phyloP scores from a whole-genome alignment of 2,329 filamentous ascomycete genomes.

The Microdochium nivale region DNA sequence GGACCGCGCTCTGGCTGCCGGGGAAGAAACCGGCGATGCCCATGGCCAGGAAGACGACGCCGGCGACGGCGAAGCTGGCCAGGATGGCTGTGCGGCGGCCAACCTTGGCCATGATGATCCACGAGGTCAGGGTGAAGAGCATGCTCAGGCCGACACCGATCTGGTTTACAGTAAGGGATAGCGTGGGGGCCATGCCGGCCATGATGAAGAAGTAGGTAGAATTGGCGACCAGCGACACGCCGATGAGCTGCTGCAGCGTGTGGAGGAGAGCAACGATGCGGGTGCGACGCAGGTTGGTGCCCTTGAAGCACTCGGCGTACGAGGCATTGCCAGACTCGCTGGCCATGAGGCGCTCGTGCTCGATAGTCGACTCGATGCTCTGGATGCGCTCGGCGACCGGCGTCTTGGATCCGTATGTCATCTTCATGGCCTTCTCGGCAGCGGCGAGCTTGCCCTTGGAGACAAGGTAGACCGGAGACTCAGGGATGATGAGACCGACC shows the following conservation, averaged over 20 bases:
- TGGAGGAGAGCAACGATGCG: slow-evolving; percentile 10
- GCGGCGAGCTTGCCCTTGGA: slow-evolving; percentile 21
- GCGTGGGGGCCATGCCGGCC: slow-evolving; percentile 9
- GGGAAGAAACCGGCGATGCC: slow-evolving; percentile 8
- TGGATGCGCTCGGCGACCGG: background rate
- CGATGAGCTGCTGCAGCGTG: slow-evolving; percentile 9
- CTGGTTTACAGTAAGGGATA: slow-evolving; percentile 10
- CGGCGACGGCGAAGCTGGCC: slow-evolving; percentile 8
- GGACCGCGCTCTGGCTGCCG: background rate
- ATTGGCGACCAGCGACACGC: slow-evolving; percentile 11
- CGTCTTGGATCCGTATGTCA: slow-evolving; percentile 11
- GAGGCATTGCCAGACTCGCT: background rate
- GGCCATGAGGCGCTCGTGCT: background rate
- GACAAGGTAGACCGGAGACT: slow-evolving; percentile 32
- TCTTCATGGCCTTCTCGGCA: slow-evolving; percentile 21
- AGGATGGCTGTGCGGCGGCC: slow-evolving; percentile 11
- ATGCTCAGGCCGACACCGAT: slow-evolving; percentile 7
- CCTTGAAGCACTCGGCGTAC: slow-evolving; percentile 4
- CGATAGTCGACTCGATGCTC: background rate
- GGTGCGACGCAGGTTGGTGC: slow-evolving; percentile 9
- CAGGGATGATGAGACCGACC: slow-evolving; percentile 25
- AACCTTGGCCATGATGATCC: slow-evolving; percentile 7
- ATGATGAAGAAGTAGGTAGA: slow-evolving; percentile 15
- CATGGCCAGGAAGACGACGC: slow-evolving; percentile 12
- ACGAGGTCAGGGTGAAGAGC: no score